A percentile compares a stretch with the other conserved stretches of the same genome.
Conservation (phyloP, 2,329 filamentous ascomycete genomes). For the Neobulgaria alba region DNA sequence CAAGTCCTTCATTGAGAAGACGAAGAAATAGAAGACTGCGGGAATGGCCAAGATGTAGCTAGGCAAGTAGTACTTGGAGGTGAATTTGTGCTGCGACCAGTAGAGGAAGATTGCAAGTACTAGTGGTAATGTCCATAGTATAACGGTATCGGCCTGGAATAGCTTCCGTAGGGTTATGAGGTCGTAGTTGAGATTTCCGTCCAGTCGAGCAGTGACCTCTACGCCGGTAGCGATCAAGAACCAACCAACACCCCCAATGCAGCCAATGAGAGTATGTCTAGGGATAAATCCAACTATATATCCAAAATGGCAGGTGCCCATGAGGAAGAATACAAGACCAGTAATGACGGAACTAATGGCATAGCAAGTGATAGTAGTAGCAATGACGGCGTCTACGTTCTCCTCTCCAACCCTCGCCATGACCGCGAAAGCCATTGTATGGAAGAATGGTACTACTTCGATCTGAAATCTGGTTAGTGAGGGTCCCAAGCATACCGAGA, state of each 20-base stretch:
- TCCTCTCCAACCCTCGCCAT: constrained; percentile 68
- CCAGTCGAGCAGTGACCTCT: constrained; percentile 83
- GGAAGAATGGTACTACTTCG: constrained; percentile 97
- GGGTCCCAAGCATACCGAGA: constrained; percentile 4
- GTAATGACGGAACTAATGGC: constrained; percentile 86
- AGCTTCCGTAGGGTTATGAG: constrained; percentile 68
- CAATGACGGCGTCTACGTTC: constrained; percentile 76
- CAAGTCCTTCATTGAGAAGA: constrained; percentile 59
- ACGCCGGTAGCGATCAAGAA: constrained; percentile 88
- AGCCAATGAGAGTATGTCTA: constrained; percentile 90
- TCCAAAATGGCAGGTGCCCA: constrained; percentile 80
- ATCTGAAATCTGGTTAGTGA: constrained; percentile 45
- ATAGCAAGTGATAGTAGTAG: constrained; percentile 89
- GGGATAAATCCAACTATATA: constrained; percentile 96
- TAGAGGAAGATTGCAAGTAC: constrained; percentile 68
- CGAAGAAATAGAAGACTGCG: constrained; percentile 68
- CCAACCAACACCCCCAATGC: constrained; percentile 94
- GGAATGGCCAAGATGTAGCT: constrained; percentile 77
- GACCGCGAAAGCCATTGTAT: constrained; percentile 94
- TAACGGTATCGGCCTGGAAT: constrained; percentile 62
- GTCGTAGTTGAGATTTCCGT: constrained; percentile 78
- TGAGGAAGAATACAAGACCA: constrained; percentile 81
- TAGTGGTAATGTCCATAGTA: constrained; percentile 77
- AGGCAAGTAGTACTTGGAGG: constrained; percentile 79
- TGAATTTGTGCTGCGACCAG: constrained; percentile 64